Evolutionary conservation across 2,329 filamentous ascomycete species (phyloP).

Genomic region (Byssoonygena ceratinophila): DNA sequence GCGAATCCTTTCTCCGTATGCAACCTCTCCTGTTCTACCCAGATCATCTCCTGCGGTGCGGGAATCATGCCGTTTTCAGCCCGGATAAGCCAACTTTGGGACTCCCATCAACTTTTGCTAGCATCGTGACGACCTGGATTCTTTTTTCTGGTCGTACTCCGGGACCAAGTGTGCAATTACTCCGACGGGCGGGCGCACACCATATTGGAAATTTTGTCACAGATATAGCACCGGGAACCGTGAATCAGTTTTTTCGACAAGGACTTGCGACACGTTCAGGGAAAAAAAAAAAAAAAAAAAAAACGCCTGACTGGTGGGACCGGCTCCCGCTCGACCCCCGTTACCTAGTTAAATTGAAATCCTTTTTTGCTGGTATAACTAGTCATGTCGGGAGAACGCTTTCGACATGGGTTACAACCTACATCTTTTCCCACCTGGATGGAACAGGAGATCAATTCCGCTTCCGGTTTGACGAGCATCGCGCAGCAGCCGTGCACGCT

Average conservation of each 20-base stretch:
- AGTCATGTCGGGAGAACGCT: background rate
- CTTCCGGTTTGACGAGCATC: conserved; percentile 4
- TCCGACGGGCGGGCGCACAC: too few species aligned
- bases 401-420: conserved; percentile 3
- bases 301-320: too few species aligned
- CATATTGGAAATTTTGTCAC: too few species aligned
- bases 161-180: too few species aligned
- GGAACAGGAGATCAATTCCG: conserved; percentile 10
- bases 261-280: background rate
- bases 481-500: background rate
- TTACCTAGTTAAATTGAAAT: background rate
- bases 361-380: background rate
- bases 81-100: too few species aligned
- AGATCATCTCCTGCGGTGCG: background rate
- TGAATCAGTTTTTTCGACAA: background rate
- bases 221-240: too few species aligned
- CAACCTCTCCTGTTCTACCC: background rate
- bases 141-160: too few species aligned
- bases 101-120: too few species aligned
- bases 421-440: conserved; percentile 8
- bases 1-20: background rate
- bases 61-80: background rate
- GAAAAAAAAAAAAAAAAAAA: background rate
- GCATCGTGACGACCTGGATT: too few species aligned
- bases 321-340: background rate